These are phyloP conservation scores for Botryotinia globosa DNA, from an alignment of 2,329 filamentous ascomycete species.

Conservation along the genomic window DNA sequence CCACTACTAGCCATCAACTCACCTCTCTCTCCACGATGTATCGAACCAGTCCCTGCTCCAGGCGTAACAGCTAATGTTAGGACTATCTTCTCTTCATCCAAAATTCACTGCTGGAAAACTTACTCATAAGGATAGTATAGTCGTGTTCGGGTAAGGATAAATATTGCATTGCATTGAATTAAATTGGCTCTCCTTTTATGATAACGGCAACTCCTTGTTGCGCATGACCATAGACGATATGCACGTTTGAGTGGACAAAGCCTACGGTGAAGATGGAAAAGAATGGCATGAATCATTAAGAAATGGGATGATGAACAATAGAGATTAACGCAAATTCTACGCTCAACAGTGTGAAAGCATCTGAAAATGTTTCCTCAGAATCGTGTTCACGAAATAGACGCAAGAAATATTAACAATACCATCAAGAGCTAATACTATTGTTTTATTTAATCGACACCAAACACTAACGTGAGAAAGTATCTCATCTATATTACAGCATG, in stretches of 20 bases:
- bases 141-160: not conserved
- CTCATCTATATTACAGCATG: conserved; percentile 2
- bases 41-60: not conserved
- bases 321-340: not conserved
- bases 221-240: not conserved
- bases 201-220: not conserved
- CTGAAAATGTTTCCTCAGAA: not conserved
- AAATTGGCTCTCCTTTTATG: not conserved
- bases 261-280: not conserved
- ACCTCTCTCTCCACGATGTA: not conserved
- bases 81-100: not conserved
- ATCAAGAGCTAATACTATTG: not conserved
- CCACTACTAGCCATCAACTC: not conserved
- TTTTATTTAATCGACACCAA: not conserved
- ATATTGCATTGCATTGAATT: not conserved
- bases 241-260: not conserved
- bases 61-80: not conserved
- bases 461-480: not conserved
- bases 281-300: not conserved
- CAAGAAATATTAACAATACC: not conserved
- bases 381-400: not conserved
- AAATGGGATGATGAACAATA: not conserved
- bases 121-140: not conserved
- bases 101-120: not conserved
- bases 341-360: not conserved